These are phyloP conservation scores for Malassezia cuniculi DNA, from an alignment of 1,284 basidiomycete species.

Conservation along the genomic window DNA sequence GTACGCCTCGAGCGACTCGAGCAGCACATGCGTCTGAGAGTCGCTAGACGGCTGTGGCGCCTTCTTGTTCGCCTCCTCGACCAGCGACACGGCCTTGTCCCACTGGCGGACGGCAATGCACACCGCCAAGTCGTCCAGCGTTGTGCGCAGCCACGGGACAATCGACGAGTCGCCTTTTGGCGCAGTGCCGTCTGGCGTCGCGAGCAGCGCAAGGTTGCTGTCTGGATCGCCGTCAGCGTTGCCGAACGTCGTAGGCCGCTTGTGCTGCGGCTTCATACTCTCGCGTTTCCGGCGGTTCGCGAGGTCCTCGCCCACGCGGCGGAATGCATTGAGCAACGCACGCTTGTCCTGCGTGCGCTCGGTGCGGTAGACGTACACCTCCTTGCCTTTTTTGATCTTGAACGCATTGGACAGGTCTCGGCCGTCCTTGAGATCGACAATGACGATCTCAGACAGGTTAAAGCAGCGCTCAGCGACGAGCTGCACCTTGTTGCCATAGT, in stretches of 20 bases:
- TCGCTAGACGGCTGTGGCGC: constrained; percentile 46
- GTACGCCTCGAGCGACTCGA: constrained; percentile 14
- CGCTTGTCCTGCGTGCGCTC: constrained; percentile 73
- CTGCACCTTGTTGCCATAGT: constrained; percentile 49
- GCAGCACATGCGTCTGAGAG: constrained; percentile 15
- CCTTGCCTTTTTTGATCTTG: constrained; percentile 84
- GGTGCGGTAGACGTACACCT: constrained; percentile 81
- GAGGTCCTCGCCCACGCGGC: constrained; percentile 81
- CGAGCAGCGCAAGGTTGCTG: neutral
- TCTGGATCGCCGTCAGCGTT: neutral
- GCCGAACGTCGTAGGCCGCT: neutral
- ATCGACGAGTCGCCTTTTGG: constrained; percentile 26
- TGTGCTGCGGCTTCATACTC: constrained; percentile 47
- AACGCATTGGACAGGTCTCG: constrained; percentile 85
- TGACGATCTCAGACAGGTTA: constrained; percentile 77
- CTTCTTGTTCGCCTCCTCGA: constrained; percentile 66
- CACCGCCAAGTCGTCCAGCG: constrained; percentile 79
- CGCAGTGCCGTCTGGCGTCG: neutral
- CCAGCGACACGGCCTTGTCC: constrained; percentile 67
- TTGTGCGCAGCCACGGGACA: constrained; percentile 69
- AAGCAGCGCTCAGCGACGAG: constrained; percentile 87
- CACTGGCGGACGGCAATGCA: constrained; percentile 78
- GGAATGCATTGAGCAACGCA: constrained; percentile 66
- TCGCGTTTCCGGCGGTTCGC: constrained; percentile 83
- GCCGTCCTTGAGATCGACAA: constrained; percentile 88